Evolutionary conservation across 169 alveolate species (phyloP), one percentile per base, ranked within the genome.

Genomic region (Eimeria nieschulzi): DNA sequence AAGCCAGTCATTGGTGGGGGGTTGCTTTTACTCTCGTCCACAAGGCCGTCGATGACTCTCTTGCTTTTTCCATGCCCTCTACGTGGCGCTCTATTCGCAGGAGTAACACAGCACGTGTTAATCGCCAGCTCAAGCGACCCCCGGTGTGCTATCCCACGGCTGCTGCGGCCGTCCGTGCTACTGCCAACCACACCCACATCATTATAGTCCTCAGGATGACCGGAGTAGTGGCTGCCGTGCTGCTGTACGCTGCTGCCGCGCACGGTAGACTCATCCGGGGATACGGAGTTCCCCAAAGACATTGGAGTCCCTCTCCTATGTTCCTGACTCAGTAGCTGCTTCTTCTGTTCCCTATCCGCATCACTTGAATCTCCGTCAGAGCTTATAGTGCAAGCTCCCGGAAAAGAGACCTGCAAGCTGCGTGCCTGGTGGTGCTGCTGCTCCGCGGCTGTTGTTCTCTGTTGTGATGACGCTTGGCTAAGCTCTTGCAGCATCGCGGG

Each of bases 351-450:
- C 33, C 78, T 33, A 26, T 82, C 90, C 23, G 78, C 61, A 33
- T 82, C 90, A 46, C 90, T 82, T 54, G 63, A 59, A 25, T 82
- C 90, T 19, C 63, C 90, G 63, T 82, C 90, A 13, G 90, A 82
- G 33, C 66, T 39, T 59, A 63, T 63, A 7, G 78, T 82, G 90
- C 66, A 56, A 6, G 39, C 56, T 7, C 55, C 59, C n/a, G 90
- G 64, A n/a, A 76, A 61, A 9, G 78, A 13, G 12, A 63, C 66
- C 59, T 13, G 59, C 21, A 71, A 79, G 39, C 64, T 63, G 90
- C 56, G 9, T 15, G 15, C 15, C 56, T 5, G 25, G 51, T 59
- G 59, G 78, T 54, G 63, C 59, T 63, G 79, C 25, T 63, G 66
- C 55, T 25, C 21, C 15, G 75, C 54, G 9, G 87, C 25, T 46